These are phyloP conservation scores for Aspergillus kassunensis DNA, from an alignment of 495 filamentous ascomycete species.

Conservation along the genomic window DNA sequence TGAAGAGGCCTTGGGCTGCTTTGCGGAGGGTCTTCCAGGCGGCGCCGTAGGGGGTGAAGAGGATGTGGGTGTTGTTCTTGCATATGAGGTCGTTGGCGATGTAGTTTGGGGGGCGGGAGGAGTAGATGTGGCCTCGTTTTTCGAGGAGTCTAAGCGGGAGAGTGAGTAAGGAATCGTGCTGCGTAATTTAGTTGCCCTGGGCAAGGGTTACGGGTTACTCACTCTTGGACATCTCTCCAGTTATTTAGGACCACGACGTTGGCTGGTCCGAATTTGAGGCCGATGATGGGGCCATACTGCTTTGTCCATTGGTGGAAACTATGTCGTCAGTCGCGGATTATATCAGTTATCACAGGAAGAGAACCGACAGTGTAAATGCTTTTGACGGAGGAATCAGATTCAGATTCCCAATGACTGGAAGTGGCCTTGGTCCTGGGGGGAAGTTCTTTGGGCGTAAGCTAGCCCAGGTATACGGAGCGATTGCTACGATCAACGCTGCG, in stretches of 20 bases:
- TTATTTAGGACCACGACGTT: not conserved
- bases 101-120: not conserved
- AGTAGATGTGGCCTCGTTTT: slow-evolving; percentile 6
- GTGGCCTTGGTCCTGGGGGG: not conserved
- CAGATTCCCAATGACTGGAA: not conserved
- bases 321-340: not conserved
- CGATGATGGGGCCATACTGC: not conserved
- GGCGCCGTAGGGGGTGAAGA: not conserved
- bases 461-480: slow-evolving; percentile 3
- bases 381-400: not conserved
- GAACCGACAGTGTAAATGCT: not conserved
- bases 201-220: not conserved
- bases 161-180: not conserved
- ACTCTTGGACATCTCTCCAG: slow-evolving; percentile 1
- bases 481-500: not conserved
- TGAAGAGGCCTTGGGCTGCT: not conserved
- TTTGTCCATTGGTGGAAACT: slow-evolving; percentile 4
- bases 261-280: not conserved
- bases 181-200: too few relatives aligned
- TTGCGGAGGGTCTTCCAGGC: not conserved
- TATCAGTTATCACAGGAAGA: not conserved
- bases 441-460: slow-evolving; percentile 2
- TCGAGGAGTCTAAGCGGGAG: not conserved
- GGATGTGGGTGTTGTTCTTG: not conserved
- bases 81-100: slow-evolving; percentile 7